Evolutionary conservation across 352 stramenopile species (phyloP).

Genomic region (Blastocystis sp.): DNA sequence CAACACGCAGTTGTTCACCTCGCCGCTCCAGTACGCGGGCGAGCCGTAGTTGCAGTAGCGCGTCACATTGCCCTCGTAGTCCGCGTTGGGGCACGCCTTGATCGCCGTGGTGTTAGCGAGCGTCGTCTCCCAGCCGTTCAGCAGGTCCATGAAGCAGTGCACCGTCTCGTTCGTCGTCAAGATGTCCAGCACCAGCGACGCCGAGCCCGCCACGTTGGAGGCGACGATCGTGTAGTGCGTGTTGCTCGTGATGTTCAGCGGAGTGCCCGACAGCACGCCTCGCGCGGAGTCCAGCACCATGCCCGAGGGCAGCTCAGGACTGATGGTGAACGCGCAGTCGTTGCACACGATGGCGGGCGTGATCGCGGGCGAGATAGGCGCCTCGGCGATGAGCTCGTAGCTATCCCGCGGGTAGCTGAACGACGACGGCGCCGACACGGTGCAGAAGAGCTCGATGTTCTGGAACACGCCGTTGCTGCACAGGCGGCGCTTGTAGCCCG

Average conservation of each 20-base stretch:
- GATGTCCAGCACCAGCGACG: conserved; percentile 11
- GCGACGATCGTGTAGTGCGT: conserved; percentile 43
- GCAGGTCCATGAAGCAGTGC: conserved; percentile 61
- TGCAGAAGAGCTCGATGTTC: conserved; percentile 26
- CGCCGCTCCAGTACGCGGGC: conserved; percentile 30
- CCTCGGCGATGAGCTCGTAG: conserved; percentile 39
- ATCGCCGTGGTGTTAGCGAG: conserved; percentile 44
- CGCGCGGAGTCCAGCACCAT: neutral
- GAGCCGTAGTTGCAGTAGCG: conserved; percentile 34
- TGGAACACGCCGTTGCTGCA: conserved; percentile 4
- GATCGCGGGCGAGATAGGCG: conserved; percentile 8
- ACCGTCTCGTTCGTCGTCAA: conserved; percentile 65
- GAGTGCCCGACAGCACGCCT: conserved; percentile 8
- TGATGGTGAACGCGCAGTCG: conserved; percentile 52
- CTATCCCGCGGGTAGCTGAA: conserved; percentile 61
- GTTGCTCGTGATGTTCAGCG: conserved; percentile 1
- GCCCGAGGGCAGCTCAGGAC: conserved; percentile 23
- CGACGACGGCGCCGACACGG: conserved; percentile 43
- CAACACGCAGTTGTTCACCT: conserved; percentile 55
- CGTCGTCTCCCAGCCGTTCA: conserved; percentile 71
- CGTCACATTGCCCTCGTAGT: conserved; percentile 57
- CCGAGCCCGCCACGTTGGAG: conserved; percentile 29
- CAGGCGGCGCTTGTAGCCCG: conserved; percentile 39
- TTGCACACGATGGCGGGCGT: conserved; percentile 44
- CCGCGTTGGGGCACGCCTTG: conserved; percentile 47